Percentiles rank a stretch among this genome's conserved stretches.
These are phyloP conservation scores for Verbascum thapsus DNA, from an alignment of 257 asterid genomes.

Conservation along the genomic window DNA sequence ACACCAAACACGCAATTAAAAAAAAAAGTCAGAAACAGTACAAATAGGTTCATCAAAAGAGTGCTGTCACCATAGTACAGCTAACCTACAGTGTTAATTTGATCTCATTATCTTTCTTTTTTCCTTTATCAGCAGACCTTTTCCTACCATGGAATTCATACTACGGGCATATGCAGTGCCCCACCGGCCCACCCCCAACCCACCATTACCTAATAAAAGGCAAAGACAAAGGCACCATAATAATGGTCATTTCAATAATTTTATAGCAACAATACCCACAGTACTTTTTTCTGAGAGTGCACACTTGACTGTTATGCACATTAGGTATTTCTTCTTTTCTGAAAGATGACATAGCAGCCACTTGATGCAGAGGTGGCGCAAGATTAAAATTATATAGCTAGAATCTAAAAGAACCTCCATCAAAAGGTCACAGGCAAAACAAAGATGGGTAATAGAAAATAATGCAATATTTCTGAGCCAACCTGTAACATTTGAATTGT, in stretches of 20 bases:
- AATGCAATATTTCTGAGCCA: constrained; percentile 18
- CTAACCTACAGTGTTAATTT: background rate
- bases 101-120: background rate
- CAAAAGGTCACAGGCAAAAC: constrained; percentile 15
- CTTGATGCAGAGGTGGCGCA: constrained; percentile 22
- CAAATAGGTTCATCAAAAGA: background rate
- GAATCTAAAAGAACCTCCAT: constrained; percentile 15
- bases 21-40: constrained; percentile 9
- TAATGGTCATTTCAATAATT: too few relatives aligned
- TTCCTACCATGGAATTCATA: too few relatives aligned
- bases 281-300: too few relatives aligned
- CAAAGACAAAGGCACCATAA: too few relatives aligned
- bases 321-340: constrained; percentile 20
- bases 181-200: too few relatives aligned
- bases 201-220: too few relatives aligned
- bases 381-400: constrained; percentile 14
- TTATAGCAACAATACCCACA: too few relatives aligned
- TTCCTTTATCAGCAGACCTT: too few relatives aligned
- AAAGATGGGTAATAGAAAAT: constrained; percentile 22
- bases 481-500: constrained; percentile 89
- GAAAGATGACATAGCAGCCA: constrained; percentile 20
- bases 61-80: background rate
- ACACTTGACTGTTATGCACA: too few relatives aligned
- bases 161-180: too few relatives aligned
- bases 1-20: background rate